Percentiles rank a stretch among this genome's conserved stretches.
phyloP scores from a whole-genome alignment of 352 stramenopile species.

The Phytophthora pistaciae region DNA sequence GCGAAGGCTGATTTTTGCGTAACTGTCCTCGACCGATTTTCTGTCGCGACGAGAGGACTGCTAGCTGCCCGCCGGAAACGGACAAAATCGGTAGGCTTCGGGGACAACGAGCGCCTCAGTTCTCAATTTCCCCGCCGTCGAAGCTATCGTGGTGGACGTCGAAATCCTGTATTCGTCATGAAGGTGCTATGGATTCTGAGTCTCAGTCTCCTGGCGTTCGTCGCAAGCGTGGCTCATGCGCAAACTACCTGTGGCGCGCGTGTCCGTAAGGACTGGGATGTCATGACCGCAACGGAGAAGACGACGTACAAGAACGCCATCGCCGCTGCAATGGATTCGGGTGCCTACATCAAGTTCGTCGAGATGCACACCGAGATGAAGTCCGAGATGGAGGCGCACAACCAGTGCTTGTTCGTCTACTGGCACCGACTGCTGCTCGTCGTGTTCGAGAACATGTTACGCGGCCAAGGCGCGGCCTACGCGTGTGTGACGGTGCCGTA shows the following conservation, averaged over 20 bases:
- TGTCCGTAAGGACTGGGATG: constrained; percentile 60
- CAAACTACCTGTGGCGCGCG: constrained; percentile 45
- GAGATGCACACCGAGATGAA: constrained; percentile 75
- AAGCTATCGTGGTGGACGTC: not conserved
- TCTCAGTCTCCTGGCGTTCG: constrained; percentile 19
- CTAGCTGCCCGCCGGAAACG: not conserved
- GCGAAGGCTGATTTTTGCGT: not conserved
- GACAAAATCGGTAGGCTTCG: not conserved
- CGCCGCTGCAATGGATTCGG: constrained; percentile 59
- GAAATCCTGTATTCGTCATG: constrained; percentile 14
- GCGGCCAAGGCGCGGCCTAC: constrained; percentile 53
- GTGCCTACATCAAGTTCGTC: constrained; percentile 69
- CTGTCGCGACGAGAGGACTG: not conserved
- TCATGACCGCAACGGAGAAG: constrained; percentile 52
- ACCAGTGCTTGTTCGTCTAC: constrained; percentile 86
- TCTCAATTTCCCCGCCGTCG: not conserved
- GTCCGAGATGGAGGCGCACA: constrained; percentile 61
- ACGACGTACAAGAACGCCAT: constrained; percentile 59
- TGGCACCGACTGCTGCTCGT: constrained; percentile 80
- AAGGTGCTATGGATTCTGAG: constrained; percentile 35
- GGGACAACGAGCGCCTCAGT: not conserved
- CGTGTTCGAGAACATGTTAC: constrained; percentile 88
- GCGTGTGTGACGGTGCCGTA: constrained; percentile 85
- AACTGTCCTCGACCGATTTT: not conserved
- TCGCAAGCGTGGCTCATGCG: constrained; percentile 16